Percentiles rank a stretch among this genome's conserved stretches.
Conservation (phyloP, 768 basidiomycete genomes). For the Boletus subparvulus region DNA sequence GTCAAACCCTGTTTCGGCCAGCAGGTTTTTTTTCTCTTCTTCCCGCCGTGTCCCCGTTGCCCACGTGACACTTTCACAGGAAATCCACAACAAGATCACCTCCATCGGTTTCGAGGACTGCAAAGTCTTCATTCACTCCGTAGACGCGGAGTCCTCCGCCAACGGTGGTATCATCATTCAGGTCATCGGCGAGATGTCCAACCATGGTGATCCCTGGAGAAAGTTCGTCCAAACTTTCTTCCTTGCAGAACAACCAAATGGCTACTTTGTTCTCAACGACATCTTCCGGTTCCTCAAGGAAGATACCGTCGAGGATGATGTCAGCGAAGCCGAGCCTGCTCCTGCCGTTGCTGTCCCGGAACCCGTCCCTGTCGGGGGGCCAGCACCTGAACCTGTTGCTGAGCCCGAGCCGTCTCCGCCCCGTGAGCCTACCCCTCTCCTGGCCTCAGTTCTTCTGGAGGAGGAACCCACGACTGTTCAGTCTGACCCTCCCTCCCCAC, state of each 20-base stretch:
- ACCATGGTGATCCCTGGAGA: constrained; percentile 86
- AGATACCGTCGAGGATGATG: constrained; percentile 83
- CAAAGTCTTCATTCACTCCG: constrained; percentile 98
- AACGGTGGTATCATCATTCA: constrained; percentile 98
- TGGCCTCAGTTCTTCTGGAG: constrained; percentile 29
- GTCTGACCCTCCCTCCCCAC: constrained; percentile 32
- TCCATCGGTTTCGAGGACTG: constrained; percentile 93
- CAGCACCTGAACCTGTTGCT: constrained; percentile 30
- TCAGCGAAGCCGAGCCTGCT: constrained; percentile 45
- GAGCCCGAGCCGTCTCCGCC: constrained; percentile 33
- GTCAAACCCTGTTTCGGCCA: constrained; percentile 87
- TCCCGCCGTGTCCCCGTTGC: neutral
- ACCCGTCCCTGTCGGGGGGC: constrained; percentile 34
- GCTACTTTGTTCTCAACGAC: constrained; percentile 99
- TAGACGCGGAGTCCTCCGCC: constrained; percentile 94
- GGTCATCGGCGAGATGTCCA: constrained; percentile 99
- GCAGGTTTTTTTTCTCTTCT: constrained; percentile 56
- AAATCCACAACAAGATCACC: constrained; percentile 96
- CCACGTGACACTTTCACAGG: constrained; percentile 45
- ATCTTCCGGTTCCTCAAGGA: constrained; percentile 99
- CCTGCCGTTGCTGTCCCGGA: constrained; percentile 35
- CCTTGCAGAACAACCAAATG: constrained; percentile 98
- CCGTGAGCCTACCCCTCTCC: constrained; percentile 29
- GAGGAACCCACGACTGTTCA: constrained; percentile 44
- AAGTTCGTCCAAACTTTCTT: constrained; percentile 99